Evolutionary conservation across 169 alveolate genomes (phyloP), one percentile per base, ranked within the genome.

Genomic region (Amoebophrya sp.): DNA sequence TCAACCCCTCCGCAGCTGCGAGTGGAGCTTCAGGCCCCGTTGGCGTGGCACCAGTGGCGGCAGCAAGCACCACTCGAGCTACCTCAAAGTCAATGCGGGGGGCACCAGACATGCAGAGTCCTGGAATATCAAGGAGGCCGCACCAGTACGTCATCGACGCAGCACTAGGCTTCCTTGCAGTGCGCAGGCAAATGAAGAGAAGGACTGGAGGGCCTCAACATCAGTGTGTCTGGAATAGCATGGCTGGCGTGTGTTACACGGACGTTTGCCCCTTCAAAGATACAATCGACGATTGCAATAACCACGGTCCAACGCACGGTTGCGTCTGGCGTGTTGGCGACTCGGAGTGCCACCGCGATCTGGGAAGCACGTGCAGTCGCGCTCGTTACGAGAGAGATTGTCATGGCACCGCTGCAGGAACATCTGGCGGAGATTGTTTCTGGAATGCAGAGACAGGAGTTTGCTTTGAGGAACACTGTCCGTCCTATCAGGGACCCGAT

Each of bases 281-380:
- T 29, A 6, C 36, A 29, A 36, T 65, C 36, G 26, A 18, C 83
- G 33, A 26, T 26, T 65, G 83, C 83, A 65, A 65, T 36, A 36
- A 65, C 83, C 83, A 65, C 83, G 83, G 83, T 29, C 83, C 83
- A 36, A 65, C 83, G 83, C 83, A 65, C 83, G 83, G 83, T 6
- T 65, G 83, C 26, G 83, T 65, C 2, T 65, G 83, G 83, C 83
- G 83, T 26, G 83, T 65, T 29, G 83, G 83, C 83, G 83, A 65
- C 83, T 1, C 12, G 36, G 38, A 65, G 26, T 65, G 83, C 26
- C 83, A 65, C 83, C 83, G 83, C 83, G 83, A 65, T 36, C n/a
- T n/a, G n/a, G 10, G 2, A 10, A 6, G 38, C 83, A 10, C 10
- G 83, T 65, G 83, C 83, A 36, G 38, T 47, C 65, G 65, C 65